Base-by-base conservation (phyloP, 805 yeast genomes). In the Yamadazyma olivae region DNA sequence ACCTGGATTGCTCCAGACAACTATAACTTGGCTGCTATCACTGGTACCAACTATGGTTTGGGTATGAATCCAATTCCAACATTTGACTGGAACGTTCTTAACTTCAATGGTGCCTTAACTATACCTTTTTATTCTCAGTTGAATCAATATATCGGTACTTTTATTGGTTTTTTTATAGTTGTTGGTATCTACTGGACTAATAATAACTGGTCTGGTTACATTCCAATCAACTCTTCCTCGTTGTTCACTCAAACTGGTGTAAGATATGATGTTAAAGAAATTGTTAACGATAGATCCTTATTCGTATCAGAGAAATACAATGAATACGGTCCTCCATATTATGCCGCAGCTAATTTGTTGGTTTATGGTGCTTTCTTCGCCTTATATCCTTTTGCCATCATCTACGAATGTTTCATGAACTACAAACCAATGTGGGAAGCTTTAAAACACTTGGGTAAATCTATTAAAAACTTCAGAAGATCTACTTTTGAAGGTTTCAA, bases 311-410 rank as follows among this genome's bases (percentile, higher is more conserved):
- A 25, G 5, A 51, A 50, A 28, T 54, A 54, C 34, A 36, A 47
- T 6, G 35, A 35, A 26, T 13, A 29, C 27, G 44, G 44, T 2
- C 61, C 59, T 4, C 62, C 62, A 16, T 56, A 41, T 36, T 54
- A 49, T 34, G 33, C 54, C 3, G 62, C 62, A 18, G 59, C 48
- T 8, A 52, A 54, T 22, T 39, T 57, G 38, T 51, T 57, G 9
- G 33, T 31, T 15, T 53, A 50, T 32, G 61, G 61, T 20, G 53
- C 46, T 8, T 41, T 31, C 47, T 76, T 76, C 51, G 72, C 74
- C 30, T 53, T 74, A 33, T 76, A 77, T 45, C 81, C 84, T 6
- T 70, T 78, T 44, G 64, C 75, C 13, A 67, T 79, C 23, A 53
- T 71, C 1, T 75, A 75, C 49, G 69, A 75, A 15, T 49, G 67